Conservation (phyloP, 768 basidiomycete genomes). For the Chalciporus chontae region DNA sequence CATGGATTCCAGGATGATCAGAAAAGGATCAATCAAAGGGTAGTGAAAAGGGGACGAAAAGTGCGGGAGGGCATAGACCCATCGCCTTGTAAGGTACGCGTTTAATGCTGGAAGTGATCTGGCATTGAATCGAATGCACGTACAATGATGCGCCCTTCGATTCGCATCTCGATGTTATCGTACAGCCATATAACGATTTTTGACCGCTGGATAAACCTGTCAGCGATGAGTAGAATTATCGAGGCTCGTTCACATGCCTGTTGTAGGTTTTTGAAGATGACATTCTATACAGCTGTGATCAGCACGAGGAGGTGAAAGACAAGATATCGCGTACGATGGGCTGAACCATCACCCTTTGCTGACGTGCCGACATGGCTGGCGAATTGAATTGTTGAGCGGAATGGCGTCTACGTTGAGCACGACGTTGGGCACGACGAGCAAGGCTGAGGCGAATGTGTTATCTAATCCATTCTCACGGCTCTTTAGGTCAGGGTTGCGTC, state of each 20-base stretch:
- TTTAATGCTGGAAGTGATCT: conserved; percentile 39
- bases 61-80: conserved; percentile 12
- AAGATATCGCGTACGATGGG: conserved; percentile 75
- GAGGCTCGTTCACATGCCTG: conserved; percentile 44
- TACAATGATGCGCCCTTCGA: conserved; percentile 95
- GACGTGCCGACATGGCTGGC: conserved; percentile 81
- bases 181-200: conserved; percentile 94
- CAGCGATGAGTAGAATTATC: conserved; percentile 6
- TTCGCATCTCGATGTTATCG: conserved; percentile 94
- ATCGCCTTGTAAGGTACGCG: conserved; percentile 35
- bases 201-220: conserved; percentile 50
- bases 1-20: background rate
- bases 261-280: conserved; percentile 97
- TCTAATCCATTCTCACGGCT: conserved; percentile 22
- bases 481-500: conserved; percentile 14
- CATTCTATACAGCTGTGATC: conserved; percentile 55
- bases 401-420: conserved; percentile 8
- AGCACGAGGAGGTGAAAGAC: background rate
- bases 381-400: conserved; percentile 1
- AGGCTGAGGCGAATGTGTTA: conserved; percentile 11
- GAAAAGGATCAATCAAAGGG: conserved; percentile 1
- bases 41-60: conserved; percentile 4
- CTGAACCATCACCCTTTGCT: conserved; percentile 98
- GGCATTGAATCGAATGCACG: conserved; percentile 36
- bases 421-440: conserved; percentile 2